Conservation (phyloP, 2,329 filamentous ascomycete genomes). For the Fusarium beomiforme region DNA sequence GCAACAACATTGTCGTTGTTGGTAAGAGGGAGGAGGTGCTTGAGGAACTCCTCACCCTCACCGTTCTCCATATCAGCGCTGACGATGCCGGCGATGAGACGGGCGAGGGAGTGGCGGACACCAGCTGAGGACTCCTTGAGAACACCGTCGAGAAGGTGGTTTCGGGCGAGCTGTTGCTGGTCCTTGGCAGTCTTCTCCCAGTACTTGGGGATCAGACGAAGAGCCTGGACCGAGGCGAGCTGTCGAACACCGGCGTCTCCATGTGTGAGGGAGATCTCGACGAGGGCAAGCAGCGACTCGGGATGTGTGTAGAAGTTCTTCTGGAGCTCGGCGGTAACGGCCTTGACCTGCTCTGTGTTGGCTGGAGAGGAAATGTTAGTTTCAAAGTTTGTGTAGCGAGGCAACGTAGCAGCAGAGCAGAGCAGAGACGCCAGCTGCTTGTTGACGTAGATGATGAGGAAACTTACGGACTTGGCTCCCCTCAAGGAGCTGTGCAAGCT, state of each 20-base stretch:
- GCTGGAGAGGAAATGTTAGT: conserved; percentile 61
- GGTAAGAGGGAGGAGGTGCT: conserved; percentile 81
- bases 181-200: conserved; percentile 79
- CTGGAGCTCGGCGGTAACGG: conserved; percentile 88
- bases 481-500: conserved; percentile 87
- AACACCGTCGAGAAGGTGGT: conserved; percentile 84
- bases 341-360: conserved; percentile 89
- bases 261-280: conserved; percentile 88
- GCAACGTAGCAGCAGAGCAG: conserved; percentile 7
- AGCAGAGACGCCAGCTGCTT: neutral
- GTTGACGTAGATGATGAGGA: neutral
- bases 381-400: neutral
- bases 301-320: conserved; percentile 93
- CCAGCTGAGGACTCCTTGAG: conserved; percentile 81
- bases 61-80: conserved; percentile 78
- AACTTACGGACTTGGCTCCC: conserved; percentile 86
- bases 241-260: conserved; percentile 79
- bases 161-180: conserved; percentile 83
- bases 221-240: conserved; percentile 89
- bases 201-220: conserved; percentile 84
- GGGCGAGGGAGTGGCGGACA: conserved; percentile 86
- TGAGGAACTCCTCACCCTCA: conserved; percentile 85
- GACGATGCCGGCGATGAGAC: conserved; percentile 87
- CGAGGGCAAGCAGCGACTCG: conserved; percentile 82
- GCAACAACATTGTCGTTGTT: conserved; percentile 79